These are phyloP conservation scores for Casuarina equisetifolia DNA, from an alignment of 306 rosid genomes.

Conservation along the genomic window DNA sequence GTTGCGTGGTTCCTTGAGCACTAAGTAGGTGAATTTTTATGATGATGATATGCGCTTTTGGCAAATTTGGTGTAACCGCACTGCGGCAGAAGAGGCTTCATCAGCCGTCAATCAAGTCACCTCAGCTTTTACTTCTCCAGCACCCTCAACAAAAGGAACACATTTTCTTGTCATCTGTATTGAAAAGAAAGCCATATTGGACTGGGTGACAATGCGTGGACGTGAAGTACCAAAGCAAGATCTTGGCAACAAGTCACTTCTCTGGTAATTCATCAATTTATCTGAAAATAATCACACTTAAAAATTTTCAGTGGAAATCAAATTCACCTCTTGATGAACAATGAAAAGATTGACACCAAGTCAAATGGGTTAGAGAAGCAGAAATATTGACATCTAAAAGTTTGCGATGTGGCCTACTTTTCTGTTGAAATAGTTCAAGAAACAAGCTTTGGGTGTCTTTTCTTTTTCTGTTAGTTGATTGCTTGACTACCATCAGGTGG, in stretches of 20 bases:
- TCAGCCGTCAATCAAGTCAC: constrained; percentile 70
- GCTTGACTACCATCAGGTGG: neutral
- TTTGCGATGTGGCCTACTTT: constrained; percentile 5
- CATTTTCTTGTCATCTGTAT: constrained; percentile 98
- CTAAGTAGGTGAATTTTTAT: constrained; percentile 88
- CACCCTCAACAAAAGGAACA: constrained; percentile 91
- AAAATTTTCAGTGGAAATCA: constrained; percentile 1
- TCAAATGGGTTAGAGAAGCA: constrained; percentile 10
- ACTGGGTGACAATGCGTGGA: constrained; percentile 96
- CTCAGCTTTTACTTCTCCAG: constrained; percentile 76
- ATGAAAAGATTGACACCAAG: no score
- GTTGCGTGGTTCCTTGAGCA: constrained; percentile 46
- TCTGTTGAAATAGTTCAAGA: neutral
- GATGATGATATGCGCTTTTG: constrained; percentile 96
- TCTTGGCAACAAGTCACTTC: constrained; percentile 90
- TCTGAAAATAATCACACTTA: constrained; percentile 10
- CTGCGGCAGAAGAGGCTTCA: constrained; percentile 96
- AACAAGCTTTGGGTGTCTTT: neutral
- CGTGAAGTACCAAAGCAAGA: constrained; percentile 98
- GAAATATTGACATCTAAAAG: no score
- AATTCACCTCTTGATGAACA: no score
- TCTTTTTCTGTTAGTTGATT: neutral
- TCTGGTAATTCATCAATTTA: constrained; percentile 56
- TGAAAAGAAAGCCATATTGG: constrained; percentile 94
- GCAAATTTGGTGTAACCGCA: constrained; percentile 89